Conservation (phyloP, 2,329 filamentous ascomycete species). For the Calcarisporium arbuscula region DNA sequence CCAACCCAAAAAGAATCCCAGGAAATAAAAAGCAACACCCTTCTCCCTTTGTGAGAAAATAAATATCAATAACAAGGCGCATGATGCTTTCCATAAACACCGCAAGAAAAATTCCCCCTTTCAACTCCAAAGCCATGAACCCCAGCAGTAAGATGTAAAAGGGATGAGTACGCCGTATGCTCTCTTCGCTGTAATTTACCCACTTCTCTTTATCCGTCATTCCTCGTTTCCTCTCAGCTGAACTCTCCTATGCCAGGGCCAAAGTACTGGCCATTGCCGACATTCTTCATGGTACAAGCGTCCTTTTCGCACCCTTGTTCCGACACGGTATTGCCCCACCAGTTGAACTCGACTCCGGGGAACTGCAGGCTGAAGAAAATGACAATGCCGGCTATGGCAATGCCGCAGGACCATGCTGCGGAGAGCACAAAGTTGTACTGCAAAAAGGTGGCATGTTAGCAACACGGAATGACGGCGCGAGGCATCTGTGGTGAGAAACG, state of each 20-base stretch:
- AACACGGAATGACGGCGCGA: constrained; percentile 1
- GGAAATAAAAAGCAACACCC: too few relatives aligned
- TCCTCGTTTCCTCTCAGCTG: constrained; percentile 18
- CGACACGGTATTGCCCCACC: constrained; percentile 43
- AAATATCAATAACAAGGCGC: too few relatives aligned
- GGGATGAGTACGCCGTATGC: too few relatives aligned
- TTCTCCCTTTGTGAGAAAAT: too few relatives aligned
- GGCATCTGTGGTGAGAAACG: constrained; percentile 6
- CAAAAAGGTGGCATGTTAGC: constrained; percentile 1
- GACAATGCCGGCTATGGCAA: constrained; percentile 44
- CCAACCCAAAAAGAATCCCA: too few relatives aligned
- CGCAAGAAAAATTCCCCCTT: too few relatives aligned
- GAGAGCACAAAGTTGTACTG: constrained; percentile 49
- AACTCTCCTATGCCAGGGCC: constrained; percentile 34
- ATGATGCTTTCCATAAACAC: too few relatives aligned
- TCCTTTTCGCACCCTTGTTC: constrained; percentile 35
- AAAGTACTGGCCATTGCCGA: constrained; percentile 30
- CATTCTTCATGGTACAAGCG: constrained; percentile 29
- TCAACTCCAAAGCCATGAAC: too few relatives aligned
- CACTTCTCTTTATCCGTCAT: too few relatives aligned
- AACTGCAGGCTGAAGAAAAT: constrained; percentile 48
- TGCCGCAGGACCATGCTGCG: constrained; percentile 42
- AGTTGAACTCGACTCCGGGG: constrained; percentile 33
- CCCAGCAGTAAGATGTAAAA: too few relatives aligned
- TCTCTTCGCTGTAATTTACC: too few relatives aligned